These are phyloP conservation scores for Eucalyptus pauciflora DNA, from an alignment of 345 rosid genomes.

Conservation along the genomic window DNA sequence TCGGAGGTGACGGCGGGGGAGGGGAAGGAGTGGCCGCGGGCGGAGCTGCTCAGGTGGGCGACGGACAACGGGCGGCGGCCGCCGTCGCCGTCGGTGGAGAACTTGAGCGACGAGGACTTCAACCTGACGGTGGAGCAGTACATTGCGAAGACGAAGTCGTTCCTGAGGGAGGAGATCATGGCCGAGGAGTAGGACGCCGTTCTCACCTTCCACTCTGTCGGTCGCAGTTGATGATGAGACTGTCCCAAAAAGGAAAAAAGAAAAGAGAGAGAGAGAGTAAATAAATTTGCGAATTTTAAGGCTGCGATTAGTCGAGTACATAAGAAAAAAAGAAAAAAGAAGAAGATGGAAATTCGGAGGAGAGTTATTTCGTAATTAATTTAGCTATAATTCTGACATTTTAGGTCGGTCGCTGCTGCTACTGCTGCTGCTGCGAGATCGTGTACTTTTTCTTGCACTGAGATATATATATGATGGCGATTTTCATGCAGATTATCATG, in stretches of 20 bases:
- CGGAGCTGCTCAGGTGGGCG: neutral
- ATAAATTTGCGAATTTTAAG: neutral
- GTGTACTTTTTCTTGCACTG: neutral
- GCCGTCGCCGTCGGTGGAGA: neutral
- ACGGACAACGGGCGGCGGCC: neutral
- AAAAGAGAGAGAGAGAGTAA: neutral
- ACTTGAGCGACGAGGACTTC: constrained; percentile 1
- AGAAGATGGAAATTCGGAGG: neutral
- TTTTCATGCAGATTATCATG: neutral
- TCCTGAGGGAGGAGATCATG: neutral
- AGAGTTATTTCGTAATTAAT: neutral
- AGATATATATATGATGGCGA: neutral
- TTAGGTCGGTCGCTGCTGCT: neutral
- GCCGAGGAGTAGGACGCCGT: neutral
- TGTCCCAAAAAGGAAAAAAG: neutral
- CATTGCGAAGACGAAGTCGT: neutral
- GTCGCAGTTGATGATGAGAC: neutral
- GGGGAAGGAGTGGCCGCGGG: neutral
- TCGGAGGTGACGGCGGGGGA: neutral
- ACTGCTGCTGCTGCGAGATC: neutral
- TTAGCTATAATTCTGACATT: neutral
- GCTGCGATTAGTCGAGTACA: neutral
- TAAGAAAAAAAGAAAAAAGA: neutral
- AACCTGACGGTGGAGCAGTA: neutral
- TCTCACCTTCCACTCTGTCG: neutral